Evolutionary conservation across 1,284 basidiomycete genomes (phyloP).

Genomic region (Puccinia hordei): DNA sequence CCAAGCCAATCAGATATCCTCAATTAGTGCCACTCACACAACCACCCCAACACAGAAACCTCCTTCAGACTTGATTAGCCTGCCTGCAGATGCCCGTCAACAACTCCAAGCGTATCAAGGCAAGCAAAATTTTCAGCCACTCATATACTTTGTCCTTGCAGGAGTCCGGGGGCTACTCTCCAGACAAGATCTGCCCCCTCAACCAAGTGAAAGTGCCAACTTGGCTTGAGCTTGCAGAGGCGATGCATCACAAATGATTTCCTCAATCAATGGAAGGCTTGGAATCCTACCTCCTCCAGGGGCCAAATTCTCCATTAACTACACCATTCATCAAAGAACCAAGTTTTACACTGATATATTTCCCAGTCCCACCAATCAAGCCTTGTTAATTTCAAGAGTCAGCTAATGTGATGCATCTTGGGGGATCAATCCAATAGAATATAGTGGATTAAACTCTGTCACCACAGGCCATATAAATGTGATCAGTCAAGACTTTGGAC

Average conservation of each 20-base stretch:
- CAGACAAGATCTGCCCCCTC: neutral
- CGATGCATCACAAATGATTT: conserved; percentile 12
- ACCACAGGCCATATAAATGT: too few species aligned
- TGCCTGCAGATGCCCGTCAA: neutral
- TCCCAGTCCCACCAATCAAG: too few species aligned
- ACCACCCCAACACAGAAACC: too few species aligned
- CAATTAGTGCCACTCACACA: neutral
- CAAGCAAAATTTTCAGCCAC: neutral
- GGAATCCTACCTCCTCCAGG: neutral
- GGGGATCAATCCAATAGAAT: too few species aligned
- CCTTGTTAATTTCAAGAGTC: too few species aligned
- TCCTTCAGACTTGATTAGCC: neutral
- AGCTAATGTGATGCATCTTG: too few species aligned
- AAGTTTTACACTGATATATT: too few species aligned
- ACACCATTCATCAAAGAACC: too few species aligned
- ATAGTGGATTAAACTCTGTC: too few species aligned
- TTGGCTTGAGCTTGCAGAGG: neutral
- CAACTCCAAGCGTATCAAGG: neutral
- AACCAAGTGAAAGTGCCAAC: neutral
- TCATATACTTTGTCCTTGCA: neutral
- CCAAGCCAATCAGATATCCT: neutral
- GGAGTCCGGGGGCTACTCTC: neutral
- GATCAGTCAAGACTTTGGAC: too few species aligned
- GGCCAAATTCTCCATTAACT: too few species aligned
- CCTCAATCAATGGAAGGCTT: neutral